Conservation (phyloP, 2,329 filamentous ascomycete species). For the Colletotrichum musicola region DNA sequence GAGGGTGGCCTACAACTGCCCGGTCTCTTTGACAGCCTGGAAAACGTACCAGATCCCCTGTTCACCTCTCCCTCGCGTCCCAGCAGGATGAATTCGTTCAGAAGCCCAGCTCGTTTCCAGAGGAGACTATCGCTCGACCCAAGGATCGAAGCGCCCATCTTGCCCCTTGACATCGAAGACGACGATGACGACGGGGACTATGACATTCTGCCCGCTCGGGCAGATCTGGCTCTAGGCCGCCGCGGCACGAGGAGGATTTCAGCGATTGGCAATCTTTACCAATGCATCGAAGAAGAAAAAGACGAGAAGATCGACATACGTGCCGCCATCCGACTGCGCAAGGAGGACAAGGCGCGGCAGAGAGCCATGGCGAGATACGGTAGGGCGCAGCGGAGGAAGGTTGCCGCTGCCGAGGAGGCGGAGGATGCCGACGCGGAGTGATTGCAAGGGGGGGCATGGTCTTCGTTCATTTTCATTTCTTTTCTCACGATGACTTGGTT, state of each 20-base stretch:
- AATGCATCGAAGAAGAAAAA: constrained; percentile 39
- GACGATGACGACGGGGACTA: constrained; percentile 3
- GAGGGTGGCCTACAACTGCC: constrained; percentile 50
- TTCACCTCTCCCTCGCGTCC: constrained; percentile 10
- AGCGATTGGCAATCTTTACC: constrained; percentile 35
- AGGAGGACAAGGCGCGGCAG: constrained; percentile 47
- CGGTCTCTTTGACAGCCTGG: constrained; percentile 45
- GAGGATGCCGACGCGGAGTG: constrained; percentile 8
- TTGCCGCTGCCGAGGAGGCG: neutral
- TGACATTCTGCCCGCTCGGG: constrained; percentile 9
- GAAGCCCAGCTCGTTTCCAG: constrained; percentile 7
- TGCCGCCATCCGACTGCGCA: constrained; percentile 47
- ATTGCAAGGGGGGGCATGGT: neutral
- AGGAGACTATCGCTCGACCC: constrained; percentile 10
- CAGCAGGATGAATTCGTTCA: constrained; percentile 9
- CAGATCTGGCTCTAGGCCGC: constrained; percentile 30
- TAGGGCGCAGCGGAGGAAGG: neutral
- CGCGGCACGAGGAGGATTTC: constrained; percentile 37
- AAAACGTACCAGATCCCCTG: constrained; percentile 24
- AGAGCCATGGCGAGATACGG: constrained; percentile 37
- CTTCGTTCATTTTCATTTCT: neutral
- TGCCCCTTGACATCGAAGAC: constrained; percentile 19
- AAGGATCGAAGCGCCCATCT: constrained; percentile 8
- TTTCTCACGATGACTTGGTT: neutral
- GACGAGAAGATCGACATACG: constrained; percentile 44